Conservation (phyloP, 768 basidiomycete genomes). For the Tricholoma hemisulphureum region DNA sequence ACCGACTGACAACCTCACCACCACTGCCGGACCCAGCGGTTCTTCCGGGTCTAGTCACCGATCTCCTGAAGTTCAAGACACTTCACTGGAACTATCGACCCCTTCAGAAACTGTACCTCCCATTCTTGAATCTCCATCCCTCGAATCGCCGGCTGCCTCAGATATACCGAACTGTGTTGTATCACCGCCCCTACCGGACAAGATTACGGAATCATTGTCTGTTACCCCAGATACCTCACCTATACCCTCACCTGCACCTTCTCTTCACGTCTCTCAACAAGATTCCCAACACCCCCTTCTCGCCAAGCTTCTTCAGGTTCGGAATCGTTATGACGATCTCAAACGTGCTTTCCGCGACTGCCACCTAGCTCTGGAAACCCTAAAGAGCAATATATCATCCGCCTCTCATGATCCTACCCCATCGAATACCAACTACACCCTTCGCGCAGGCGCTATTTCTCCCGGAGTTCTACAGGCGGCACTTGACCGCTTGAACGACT, state of each 20-base stretch:
- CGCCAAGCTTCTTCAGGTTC: conserved; percentile 40
- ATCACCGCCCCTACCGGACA: background rate
- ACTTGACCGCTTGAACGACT: conserved; percentile 66
- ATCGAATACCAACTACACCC: conserved; percentile 13
- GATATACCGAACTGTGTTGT: background rate
- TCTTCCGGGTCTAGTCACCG: background rate
- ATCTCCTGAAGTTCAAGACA: background rate
- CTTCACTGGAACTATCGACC: background rate
- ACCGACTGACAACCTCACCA: background rate
- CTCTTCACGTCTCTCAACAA: conserved; percentile 9
- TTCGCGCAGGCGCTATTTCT: conserved; percentile 18
- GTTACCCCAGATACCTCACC: background rate
- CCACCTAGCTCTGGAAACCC: conserved; percentile 59
- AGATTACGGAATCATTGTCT: background rate
- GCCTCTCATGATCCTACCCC: conserved; percentile 12
- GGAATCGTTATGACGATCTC: conserved; percentile 34
- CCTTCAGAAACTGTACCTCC: background rate
- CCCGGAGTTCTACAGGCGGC: conserved; percentile 46
- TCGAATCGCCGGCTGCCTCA: background rate
- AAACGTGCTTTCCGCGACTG: conserved; percentile 70
- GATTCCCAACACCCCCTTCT: conserved; percentile 39
- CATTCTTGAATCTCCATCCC: background rate
- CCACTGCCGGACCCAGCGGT: background rate
- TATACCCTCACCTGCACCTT: background rate
- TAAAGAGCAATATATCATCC: conserved; percentile 39